These are phyloP conservation scores for Bacterosira constricta DNA, from an alignment of 108 stramenopile genomes.

Conservation along the genomic window DNA sequence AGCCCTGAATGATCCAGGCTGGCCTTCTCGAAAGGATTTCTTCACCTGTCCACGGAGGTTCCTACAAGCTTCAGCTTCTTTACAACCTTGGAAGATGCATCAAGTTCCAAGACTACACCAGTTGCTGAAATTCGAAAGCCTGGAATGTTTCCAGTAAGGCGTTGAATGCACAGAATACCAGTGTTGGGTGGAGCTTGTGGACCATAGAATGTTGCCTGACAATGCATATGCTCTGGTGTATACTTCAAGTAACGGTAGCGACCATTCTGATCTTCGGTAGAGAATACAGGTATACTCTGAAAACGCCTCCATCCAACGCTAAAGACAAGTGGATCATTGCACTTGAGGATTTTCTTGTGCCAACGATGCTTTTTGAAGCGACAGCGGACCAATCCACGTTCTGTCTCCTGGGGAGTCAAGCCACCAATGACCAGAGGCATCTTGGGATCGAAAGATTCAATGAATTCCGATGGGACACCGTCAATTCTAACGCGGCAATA, in stretches of 20 bases:
- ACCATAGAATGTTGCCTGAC: slow-evolving; percentile 94
- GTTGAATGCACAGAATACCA: slow-evolving; percentile 93
- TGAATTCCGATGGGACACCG: slow-evolving; percentile 84
- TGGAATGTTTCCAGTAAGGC: slow-evolving; percentile 63
- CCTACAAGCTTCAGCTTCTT: slow-evolving; percentile 99
- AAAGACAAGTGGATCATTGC: slow-evolving; percentile 96
- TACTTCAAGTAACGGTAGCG: slow-evolving; percentile 96
- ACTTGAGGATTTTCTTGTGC: slow-evolving; percentile 91
- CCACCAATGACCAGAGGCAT: slow-evolving; percentile 95
- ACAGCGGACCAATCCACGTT: slow-evolving; percentile 82
- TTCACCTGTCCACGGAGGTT: slow-evolving; percentile 96
- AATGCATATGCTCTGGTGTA: slow-evolving; percentile 99
- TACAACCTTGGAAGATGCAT: slow-evolving; percentile 92
- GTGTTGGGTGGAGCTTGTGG: slow-evolving; percentile 96
- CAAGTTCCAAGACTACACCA: slow-evolving; percentile 92
- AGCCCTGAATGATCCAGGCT: slow-evolving; percentile 93
- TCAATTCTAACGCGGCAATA: slow-evolving; percentile 94
- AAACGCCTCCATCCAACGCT: slow-evolving; percentile 98
- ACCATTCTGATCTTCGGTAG: slow-evolving; percentile 82
- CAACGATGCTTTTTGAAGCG: slow-evolving; percentile 98
- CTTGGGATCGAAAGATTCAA: slow-evolving; percentile 77
- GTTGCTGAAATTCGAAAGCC: slow-evolving; percentile 96
- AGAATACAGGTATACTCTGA: slow-evolving; percentile 91
- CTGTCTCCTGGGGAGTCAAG: slow-evolving; percentile 91
- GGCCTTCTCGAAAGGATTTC: slow-evolving; percentile 89